These are phyloP conservation scores for Mycena leptocephala DNA, from an alignment of 768 basidiomycete genomes.

Conservation along the genomic window DNA sequence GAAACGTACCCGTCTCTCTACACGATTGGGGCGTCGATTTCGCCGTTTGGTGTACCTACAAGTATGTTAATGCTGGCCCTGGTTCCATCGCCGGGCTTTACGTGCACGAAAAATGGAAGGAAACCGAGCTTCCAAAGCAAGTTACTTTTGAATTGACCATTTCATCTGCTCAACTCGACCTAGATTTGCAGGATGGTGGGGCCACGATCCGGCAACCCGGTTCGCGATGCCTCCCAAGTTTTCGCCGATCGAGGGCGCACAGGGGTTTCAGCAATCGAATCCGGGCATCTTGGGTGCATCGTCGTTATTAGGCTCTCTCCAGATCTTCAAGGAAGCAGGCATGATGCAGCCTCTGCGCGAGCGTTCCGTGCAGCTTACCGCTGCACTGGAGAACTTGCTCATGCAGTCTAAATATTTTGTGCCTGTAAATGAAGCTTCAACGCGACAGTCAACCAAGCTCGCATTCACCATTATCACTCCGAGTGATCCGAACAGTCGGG, in stretches of 20 bases:
- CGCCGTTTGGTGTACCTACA: conserved; percentile 99
- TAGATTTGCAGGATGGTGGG: conserved; percentile 99
- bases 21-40: conserved; percentile 98
- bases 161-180: conserved; percentile 36
- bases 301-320: conserved; percentile 87
- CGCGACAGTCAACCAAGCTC: conserved; percentile 44
- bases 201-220: conserved; percentile 88
- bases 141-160: conserved; percentile 40
- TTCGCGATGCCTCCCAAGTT: conserved; percentile 93
- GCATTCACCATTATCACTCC: conserved; percentile 97
- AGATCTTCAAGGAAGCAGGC: conserved; percentile 85
- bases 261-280: conserved; percentile 97
- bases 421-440: conserved; percentile 51
- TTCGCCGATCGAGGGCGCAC: conserved; percentile 89
- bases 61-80: conserved; percentile 96
- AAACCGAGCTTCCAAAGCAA: conserved; percentile 75
- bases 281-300: conserved; percentile 87
- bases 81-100: conserved; percentile 98
- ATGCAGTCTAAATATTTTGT: conserved; percentile 77
- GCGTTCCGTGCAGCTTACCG: conserved; percentile 82
- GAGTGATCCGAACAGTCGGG: conserved; percentile 73
- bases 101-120: conserved; percentile 88
- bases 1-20: conserved; percentile 91
- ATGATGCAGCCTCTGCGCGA: conserved; percentile 80
- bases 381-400: conserved; percentile 77